Percentiles rank a stretch among this genome's conserved stretches.
Conservation (phyloP, 2,329 filamentous ascomycete genomes). For the Fusarium zealandicum region DNA sequence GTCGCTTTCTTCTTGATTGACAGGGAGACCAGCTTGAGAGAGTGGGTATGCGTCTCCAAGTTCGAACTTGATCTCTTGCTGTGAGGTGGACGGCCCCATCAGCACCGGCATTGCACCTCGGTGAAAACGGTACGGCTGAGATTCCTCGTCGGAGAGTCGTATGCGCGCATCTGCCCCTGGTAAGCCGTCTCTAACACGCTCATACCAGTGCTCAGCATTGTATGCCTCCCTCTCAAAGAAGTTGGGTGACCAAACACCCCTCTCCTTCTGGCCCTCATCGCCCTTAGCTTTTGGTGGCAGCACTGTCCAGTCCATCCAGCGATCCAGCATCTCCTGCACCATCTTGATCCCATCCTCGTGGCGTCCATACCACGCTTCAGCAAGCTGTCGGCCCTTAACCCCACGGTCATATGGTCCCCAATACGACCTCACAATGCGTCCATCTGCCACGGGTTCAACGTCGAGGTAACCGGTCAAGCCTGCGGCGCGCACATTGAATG, state of each 20-base stretch:
- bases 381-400: constrained; percentile 44
- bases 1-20: constrained; percentile 36
- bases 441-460: constrained; percentile 47
- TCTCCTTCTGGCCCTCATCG: constrained; percentile 40
- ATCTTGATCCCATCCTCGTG: constrained; percentile 46
- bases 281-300: constrained; percentile 48
- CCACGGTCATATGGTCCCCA: constrained; percentile 47
- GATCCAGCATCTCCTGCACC: constrained; percentile 49
- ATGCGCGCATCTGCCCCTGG: constrained; percentile 18
- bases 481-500: constrained; percentile 35
- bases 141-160: constrained; percentile 39
- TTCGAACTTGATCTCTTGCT: constrained; percentile 43
- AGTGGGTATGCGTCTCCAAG: constrained; percentile 39
- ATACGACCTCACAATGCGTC: constrained; percentile 45
- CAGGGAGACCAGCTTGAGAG: constrained; percentile 43
- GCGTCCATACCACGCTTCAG: constrained; percentile 54
- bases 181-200: constrained; percentile 31
- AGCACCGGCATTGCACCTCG: constrained; percentile 44
- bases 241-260: constrained; percentile 51
- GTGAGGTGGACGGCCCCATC: constrained; percentile 43
- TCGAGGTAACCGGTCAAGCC: constrained; percentile 41
- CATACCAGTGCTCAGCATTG: constrained; percentile 44
- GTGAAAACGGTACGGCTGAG: constrained; percentile 41
- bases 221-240: constrained; percentile 46
- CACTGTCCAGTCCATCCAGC: constrained; percentile 52